Base-by-base conservation (phyloP, 2,329 filamentous ascomycete genomes). In the Fusarium irregulare region DNA sequence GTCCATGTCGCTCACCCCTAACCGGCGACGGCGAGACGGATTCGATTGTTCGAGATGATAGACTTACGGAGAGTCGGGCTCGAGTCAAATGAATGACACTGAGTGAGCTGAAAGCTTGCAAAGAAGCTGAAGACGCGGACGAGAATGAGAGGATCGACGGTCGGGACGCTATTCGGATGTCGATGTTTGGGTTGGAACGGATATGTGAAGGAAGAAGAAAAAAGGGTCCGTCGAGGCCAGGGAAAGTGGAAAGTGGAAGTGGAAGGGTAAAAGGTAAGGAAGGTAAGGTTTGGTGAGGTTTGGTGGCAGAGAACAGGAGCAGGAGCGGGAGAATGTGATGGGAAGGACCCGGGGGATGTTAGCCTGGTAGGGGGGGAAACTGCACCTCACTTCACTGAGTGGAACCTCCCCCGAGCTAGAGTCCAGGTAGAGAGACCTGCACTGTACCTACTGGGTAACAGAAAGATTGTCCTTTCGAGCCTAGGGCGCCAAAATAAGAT, bases 221-320 rank as follows among this genome's bases (percentile, higher is more conserved):
- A 73, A 75, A 75, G 68, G 70, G 64, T 70, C 64, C 64, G 70
- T 71, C 70, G 64, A 67, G 46, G 65, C 60, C 70, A 64, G 70
- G 64, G 64, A 63, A 59, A 71, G 66, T 64, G 68, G 53, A 60
- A 62, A 37, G 68, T 69, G 66, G 53, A 61, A 63, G 56, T 61
- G 59, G 45, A 64, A 60, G 55, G 48, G 47, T 56, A 42, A 66
- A 56, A 68, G 59, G 64, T 58, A 65, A 69, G 66, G 70, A 72
- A 60, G 60, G 63, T 66, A 65, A 65, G 42, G 47, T 44, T 64
- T 64, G 59, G 49, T 57, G 49, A 64, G 48, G 60, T 57, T 51
- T 64, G 59, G 60, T 64, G 65, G 58, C 60, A 58, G 55, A 61
- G 63, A 21, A 61, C 58, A 61, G 65, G 60, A 68, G 60, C 57